Percentiles rank a stretch among this genome's conserved stretches.
Conservation (phyloP, 164 flowering plant species). For the Sextonia rubra region DNA sequence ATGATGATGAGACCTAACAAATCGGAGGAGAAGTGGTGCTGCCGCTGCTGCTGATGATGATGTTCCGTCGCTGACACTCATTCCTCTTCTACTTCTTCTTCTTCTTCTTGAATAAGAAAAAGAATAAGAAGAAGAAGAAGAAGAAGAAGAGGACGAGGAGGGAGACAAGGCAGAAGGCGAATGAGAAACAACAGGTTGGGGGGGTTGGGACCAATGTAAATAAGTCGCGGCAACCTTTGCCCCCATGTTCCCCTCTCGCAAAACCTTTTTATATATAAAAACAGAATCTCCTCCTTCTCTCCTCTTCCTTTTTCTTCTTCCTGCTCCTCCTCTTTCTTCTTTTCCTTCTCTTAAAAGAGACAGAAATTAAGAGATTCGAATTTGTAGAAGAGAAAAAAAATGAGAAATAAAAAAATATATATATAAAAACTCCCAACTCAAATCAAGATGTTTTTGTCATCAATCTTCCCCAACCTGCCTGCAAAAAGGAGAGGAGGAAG, state of each 20-base stretch:
- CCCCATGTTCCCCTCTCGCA: slow-evolving; percentile 23
- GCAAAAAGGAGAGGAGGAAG: no score
- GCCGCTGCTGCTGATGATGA: slow-evolving; percentile 19
- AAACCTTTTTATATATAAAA: no score
- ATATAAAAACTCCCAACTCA: no score
- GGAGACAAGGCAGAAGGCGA: slow-evolving; percentile 41
- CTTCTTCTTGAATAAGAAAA: no score
- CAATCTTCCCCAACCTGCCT: no score
- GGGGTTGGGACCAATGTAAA: slow-evolving; percentile 42
- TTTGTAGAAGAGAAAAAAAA: no score
- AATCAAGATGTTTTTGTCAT: no score
- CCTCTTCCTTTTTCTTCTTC: neutral
- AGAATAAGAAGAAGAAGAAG: slow-evolving; percentile 13
- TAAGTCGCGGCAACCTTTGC: slow-evolving; percentile 43
- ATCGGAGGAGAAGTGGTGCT: slow-evolving; percentile 3
- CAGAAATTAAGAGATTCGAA: no score
- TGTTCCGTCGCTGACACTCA: slow-evolving; percentile 18
- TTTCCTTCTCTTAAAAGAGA: no score
- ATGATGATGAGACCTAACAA: slow-evolving; percentile 4
- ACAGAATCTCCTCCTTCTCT: neutral
- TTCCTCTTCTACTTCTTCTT: slow-evolving; percentile 4
- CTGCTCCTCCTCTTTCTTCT: neutral
- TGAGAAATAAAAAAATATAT: no score
- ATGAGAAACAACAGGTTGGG: slow-evolving; percentile 38
- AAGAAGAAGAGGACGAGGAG: slow-evolving; percentile 9